phyloP scores from a whole-genome alignment of 2,329 filamentous ascomycete genomes.

The Xylaria hypoxylon region DNA sequence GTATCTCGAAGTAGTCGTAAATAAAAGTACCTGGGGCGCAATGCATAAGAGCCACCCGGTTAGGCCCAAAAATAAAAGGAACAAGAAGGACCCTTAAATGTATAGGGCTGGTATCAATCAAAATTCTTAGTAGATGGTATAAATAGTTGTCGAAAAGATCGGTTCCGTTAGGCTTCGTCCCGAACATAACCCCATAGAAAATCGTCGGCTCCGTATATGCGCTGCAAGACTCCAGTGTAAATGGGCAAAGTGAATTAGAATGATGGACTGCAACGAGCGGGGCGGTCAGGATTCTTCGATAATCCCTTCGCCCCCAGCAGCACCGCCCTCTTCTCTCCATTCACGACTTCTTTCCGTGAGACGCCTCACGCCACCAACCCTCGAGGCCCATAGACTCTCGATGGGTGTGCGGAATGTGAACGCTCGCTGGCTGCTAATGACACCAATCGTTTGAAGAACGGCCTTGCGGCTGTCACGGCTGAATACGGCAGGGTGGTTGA shows the following conservation, averaged over 20 bases:
- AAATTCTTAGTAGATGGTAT: slow-evolving; percentile 27
- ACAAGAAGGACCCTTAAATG: not conserved
- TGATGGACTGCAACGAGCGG: slow-evolving; percentile 18
- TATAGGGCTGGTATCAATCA: slow-evolving; percentile 18
- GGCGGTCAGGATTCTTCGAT: slow-evolving; percentile 66
- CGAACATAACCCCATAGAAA: slow-evolving; percentile 42
- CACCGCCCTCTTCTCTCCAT: slow-evolving; percentile 90
- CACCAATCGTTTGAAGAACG: slow-evolving; percentile 94
- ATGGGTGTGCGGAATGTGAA: slow-evolving; percentile 93
- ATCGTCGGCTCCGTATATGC: slow-evolving; percentile 35
- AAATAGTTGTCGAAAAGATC: slow-evolving; percentile 33
- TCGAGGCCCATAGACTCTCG: slow-evolving; percentile 87
- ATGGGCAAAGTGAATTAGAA: slow-evolving; percentile 13
- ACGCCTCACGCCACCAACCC: slow-evolving; percentile 82
- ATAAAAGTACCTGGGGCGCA: slow-evolving; percentile 14
- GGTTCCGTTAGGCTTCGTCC: slow-evolving; percentile 30
- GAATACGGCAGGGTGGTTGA: slow-evolving; percentile 95
- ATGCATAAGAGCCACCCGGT: slow-evolving; percentile 16
- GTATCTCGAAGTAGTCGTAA: slow-evolving; percentile 47
- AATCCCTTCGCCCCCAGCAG: slow-evolving; percentile 78
- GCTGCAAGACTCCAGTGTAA: slow-evolving; percentile 39
- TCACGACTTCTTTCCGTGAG: slow-evolving; percentile 87
- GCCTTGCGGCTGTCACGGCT: slow-evolving; percentile 93
- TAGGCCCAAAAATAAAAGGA: slow-evolving; percentile 9
- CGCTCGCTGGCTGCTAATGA: slow-evolving; percentile 92